Evolutionary conservation across 371 early-diverging fungal species (phyloP), one percentile per base, ranked within the genome.

Genomic region (Funneliformis caledonium): DNA sequence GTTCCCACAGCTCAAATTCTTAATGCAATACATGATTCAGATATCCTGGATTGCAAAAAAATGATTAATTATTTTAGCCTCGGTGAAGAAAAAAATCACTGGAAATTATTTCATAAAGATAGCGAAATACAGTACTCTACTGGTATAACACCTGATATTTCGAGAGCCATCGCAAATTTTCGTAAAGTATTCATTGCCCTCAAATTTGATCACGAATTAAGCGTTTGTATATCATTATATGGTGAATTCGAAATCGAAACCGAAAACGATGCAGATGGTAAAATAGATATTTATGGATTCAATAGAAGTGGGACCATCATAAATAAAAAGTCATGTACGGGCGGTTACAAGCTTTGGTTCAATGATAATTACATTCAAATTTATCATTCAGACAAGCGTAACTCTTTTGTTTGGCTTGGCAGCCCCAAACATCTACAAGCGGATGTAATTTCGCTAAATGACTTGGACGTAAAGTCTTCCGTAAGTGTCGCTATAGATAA

Each of bases 401-500:
- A 65, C 65, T 31, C 65, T 10, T 65, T 65, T 65, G 65, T 65
- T 31, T 65, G 65, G 65, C 22, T 65, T 31, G 65, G 65, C 0
- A 65, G 5, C 14, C 65, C 65, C n/a, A 65, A 65, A 65, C 22
- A 33, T 33, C 33, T 10, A 65, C 9, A 8, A 6, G 31, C 8
- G 10, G 9, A 37, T 22, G 16, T 65, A 4, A 37, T 65, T 14
- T 65, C 65, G 4, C 65, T 65, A 14, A 65, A 65, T 31, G 65
- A 65, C 1, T 37, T 65, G 26, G 9, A 65, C 14, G 65, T 65
- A 0, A 65, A 26, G 9, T 65, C 65, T 65, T 65, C 65, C 5
- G 12, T 65, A 65, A 65, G 65, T 8, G 65, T 65, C 31, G 65
- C 65, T 8, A 65, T 65, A 31, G 65, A 65, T 14, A 65, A 65